Conservation (phyloP, 345 rosid genomes). For the Gossypium australe region DNA sequence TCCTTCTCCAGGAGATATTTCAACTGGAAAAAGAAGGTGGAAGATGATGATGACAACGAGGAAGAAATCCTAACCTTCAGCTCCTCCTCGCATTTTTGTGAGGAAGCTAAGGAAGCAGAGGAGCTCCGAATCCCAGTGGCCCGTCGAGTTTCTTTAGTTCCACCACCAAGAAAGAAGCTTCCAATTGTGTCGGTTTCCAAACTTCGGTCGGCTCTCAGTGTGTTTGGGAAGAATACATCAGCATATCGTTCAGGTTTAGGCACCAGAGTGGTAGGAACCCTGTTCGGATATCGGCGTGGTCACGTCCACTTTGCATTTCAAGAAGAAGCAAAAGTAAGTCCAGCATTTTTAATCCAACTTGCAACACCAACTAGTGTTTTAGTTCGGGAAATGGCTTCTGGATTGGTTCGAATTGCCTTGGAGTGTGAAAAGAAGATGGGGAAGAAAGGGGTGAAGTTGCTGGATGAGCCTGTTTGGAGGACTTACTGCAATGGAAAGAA, state of each 20-base stretch:
- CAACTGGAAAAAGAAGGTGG: constrained; percentile 71
- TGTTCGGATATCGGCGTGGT: constrained; percentile 84
- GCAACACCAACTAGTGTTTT: constrained; percentile 77
- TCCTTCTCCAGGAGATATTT: constrained; percentile 87
- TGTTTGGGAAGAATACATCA: constrained; percentile 32
- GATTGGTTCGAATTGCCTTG: constrained; percentile 74
- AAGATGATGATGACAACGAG: constrained; percentile 39
- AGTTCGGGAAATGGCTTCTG: constrained; percentile 92
- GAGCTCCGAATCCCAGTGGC: constrained; percentile 23
- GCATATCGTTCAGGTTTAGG: constrained; percentile 38
- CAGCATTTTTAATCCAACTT: constrained; percentile 70
- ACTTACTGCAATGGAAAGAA: constrained; percentile 86
- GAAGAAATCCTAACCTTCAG: constrained; percentile 39
- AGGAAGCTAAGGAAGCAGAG: constrained; percentile 27
- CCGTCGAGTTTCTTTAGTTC: constrained; percentile 13
- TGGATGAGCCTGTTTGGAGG: constrained; percentile 72
- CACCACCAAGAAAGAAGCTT: constrained; percentile 29
- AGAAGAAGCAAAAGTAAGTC: constrained; percentile 50
- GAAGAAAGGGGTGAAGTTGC: constrained; percentile 42
- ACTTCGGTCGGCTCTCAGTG: constrained; percentile 54
- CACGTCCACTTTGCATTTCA: constrained; percentile 85
- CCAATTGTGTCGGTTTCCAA: constrained; percentile 36
- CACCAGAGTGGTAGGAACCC: constrained; percentile 63
- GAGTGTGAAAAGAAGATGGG: constrained; percentile 56
- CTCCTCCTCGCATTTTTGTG: constrained; percentile 27